Evolutionary conservation across 805 yeast species (phyloP).

Genomic region (Zygosaccharomyces pseudorouxii): DNA sequence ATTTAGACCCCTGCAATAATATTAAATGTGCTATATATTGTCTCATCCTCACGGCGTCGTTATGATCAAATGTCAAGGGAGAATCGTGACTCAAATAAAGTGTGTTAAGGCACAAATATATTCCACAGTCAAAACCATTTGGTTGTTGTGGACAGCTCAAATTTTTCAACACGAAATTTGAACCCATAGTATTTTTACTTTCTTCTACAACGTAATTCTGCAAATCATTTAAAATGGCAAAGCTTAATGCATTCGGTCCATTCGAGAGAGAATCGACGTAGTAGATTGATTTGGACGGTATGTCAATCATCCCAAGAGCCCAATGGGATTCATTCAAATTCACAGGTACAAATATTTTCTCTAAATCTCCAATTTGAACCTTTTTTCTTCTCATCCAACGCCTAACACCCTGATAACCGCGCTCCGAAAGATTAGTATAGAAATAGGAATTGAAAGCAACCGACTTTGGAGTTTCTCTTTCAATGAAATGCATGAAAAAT

Average conservation of each 20-base stretch:
- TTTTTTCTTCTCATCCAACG: slow-evolving; percentile 82
- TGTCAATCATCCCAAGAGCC: slow-evolving; percentile 81
- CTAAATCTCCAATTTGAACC: slow-evolving; percentile 57
- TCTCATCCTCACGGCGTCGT: slow-evolving; percentile 66
- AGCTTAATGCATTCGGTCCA: slow-evolving; percentile 37
- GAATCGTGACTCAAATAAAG: slow-evolving; percentile 51
- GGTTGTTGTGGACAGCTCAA: slow-evolving; percentile 72
- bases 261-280: slow-evolving; percentile 71
- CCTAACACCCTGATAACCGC: slow-evolving; percentile 77
- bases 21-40: slow-evolving; percentile 38
- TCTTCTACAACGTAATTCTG: slow-evolving; percentile 65
- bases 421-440: slow-evolving; percentile 60
- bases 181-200: slow-evolving; percentile 42
- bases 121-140: slow-evolving; percentile 95
- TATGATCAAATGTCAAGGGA: slow-evolving; percentile 52
- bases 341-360: slow-evolving; percentile 76
- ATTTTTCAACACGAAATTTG: slow-evolving; percentile 33
- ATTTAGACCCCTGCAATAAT: slow-evolving; percentile 10
- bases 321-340: slow-evolving; percentile 82
- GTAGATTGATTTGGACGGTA: slow-evolving; percentile 50
- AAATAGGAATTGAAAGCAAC: slow-evolving; percentile 88
- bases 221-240: slow-evolving; percentile 43
- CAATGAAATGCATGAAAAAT: slow-evolving; percentile 51
- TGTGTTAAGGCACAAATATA: slow-evolving; percentile 78
- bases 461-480: slow-evolving; percentile 36